Evolutionary conservation across 2,329 filamentous ascomycete species (phyloP).

Genomic region (Sarocladium oryzae): DNA sequence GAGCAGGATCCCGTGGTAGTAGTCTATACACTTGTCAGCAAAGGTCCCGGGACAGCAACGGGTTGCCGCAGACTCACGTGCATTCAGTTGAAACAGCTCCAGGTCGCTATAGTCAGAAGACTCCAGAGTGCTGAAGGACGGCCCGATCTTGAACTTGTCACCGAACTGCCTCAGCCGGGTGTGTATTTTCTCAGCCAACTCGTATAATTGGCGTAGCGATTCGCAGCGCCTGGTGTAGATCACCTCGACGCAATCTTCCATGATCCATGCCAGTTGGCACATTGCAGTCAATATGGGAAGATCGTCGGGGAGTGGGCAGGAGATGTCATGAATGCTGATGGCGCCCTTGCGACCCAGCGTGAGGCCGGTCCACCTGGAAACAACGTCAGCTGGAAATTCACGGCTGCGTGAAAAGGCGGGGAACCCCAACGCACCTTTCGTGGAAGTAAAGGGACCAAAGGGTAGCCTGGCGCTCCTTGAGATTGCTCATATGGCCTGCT

Average conservation of each 20-base stretch:
- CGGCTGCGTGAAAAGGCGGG: background rate
- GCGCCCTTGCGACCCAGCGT: conserved; percentile 1
- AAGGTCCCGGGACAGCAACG: too few relatives aligned
- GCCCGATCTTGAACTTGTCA: background rate
- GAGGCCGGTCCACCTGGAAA: background rate
- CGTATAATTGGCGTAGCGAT: background rate
- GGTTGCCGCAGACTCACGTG: background rate
- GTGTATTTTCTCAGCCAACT: background rate
- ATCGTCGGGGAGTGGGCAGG: background rate
- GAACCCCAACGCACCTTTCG: background rate
- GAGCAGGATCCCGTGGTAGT: conserved; percentile 3
- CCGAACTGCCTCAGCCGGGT: background rate
- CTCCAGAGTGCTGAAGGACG: background rate
- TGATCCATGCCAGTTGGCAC: conserved; percentile 1
- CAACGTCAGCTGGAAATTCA: background rate
- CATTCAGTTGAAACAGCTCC: background rate
- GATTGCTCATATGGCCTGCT: background rate
- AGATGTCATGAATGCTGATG: conserved; percentile 1
- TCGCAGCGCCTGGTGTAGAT: conserved; percentile 5
- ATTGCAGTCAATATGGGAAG: background rate
- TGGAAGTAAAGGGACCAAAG: conserved; percentile 1
- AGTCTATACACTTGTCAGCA: background rate
- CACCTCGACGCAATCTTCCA: conserved; percentile 1
- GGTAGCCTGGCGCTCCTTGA: background rate
- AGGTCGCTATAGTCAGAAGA: background rate